Evolutionary conservation across 2,329 filamentous ascomycete genomes (phyloP), one percentile per base, ranked within the genome.

Genomic region (Keithomyces neogunnii): DNA sequence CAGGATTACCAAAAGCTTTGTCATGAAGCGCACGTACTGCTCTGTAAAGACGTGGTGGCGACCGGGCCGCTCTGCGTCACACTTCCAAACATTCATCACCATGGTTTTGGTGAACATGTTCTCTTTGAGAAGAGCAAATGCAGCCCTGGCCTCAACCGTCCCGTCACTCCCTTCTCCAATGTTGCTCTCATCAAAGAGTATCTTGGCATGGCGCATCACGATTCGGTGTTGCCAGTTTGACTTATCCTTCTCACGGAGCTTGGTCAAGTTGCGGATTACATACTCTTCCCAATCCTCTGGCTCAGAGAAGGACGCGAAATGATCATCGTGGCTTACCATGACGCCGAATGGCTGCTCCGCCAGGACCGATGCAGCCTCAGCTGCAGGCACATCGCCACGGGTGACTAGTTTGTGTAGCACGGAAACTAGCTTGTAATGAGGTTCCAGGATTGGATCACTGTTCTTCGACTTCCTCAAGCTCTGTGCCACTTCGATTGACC

Each of bases 151-250:
- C 28, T 87, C 85, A 33, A 78, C 80, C 11, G 77, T 66, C 4
- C 57, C 73, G n/a, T 75, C 67, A 48, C 74, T 72, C 46, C 55
- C 80, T 66, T 58, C 55, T 2, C 51, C 55, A 43, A 56, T 44
- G 43, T 67, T 63, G 38, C 68, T 65, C 32, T 76, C 71, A 48
- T 74, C 71, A 49, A 78, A 81, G 6, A 82, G 60, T 26, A 84
- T 78, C 35, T 69, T 71, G 2, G 80, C 75, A 60, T 88, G 84
- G 29, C 90, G 83, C 62, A 86, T 84, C 49, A 89, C 88, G 70
- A 96, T 90, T 26, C 91, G 86, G 65, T 96, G 91, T 63, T 96
- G 91, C 91, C 91, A 96, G 60, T 93, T 92, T 1, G 88, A 87
- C 72, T 95, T 95, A 68, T 96, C 91, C 54, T 89, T 89, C 47